Conservation (phyloP, 176 grass and related monocot species). For the Pontederia paniculata region DNA sequence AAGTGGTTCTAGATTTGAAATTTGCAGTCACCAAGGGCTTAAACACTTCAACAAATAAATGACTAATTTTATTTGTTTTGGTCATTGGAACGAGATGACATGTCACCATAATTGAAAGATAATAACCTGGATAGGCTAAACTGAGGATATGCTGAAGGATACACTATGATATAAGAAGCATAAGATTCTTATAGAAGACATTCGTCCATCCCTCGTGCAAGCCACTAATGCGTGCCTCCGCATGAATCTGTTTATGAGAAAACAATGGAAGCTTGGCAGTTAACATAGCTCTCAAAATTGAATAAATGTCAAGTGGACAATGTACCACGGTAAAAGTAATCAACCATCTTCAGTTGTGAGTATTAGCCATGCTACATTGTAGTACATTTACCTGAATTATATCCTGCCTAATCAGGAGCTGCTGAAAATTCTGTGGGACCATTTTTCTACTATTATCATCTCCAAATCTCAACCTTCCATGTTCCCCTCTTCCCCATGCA, state of each 20-base stretch:
- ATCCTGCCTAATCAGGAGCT: constrained; percentile 49
- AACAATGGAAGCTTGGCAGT: constrained; percentile 10
- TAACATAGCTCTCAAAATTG: not conserved
- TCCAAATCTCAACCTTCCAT: constrained; percentile 93
- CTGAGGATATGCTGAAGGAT: too few relatives aligned
- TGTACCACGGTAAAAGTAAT: too few relatives aligned
- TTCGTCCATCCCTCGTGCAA: constrained; percentile 54
- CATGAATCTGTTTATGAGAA: constrained; percentile 62
- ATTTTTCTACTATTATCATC: constrained; percentile 99
- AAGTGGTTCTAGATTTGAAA: too few relatives aligned
- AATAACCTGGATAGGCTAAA: too few relatives aligned
- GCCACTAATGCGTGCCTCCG: constrained; percentile 94
- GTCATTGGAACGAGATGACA: too few relatives aligned
- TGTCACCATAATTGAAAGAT: too few relatives aligned
- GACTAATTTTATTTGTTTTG: too few relatives aligned
- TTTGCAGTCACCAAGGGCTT: not conserved
- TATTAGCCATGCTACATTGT: not conserved
- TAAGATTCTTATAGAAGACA: constrained; percentile 67
- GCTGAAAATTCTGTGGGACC: constrained; percentile 87
- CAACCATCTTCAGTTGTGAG: not conserved
- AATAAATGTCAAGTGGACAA: not conserved
- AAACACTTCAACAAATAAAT: not conserved
- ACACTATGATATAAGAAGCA: not conserved
- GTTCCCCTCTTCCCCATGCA: constrained; percentile 99
- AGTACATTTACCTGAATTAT: constrained; percentile 65